Conservation (phyloP, 176 grass and related monocot species). For the Chloris gayana region DNA sequence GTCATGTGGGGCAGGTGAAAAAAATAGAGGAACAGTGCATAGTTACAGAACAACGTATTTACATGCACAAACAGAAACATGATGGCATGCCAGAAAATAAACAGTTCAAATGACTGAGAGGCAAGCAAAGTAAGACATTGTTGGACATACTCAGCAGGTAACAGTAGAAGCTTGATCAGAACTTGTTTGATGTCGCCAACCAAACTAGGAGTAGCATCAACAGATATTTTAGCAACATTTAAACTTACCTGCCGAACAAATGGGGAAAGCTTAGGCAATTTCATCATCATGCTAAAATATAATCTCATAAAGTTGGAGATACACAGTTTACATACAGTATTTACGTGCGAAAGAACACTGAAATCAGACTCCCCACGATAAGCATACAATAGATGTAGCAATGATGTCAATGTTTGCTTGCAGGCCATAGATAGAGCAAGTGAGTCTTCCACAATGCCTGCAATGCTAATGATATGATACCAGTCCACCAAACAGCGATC, state of each 20-base stretch:
- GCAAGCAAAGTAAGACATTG: slow-evolving; percentile 20
- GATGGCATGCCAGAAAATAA: slow-evolving; percentile 3
- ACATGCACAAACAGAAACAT: slow-evolving; percentile 3
- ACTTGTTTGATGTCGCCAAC: slow-evolving; percentile 63
- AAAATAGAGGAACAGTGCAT: slow-evolving; percentile 1
- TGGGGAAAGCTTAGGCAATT: slow-evolving; percentile 27
- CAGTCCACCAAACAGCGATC: slow-evolving; percentile 8
- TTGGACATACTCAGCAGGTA: slow-evolving; percentile 67
- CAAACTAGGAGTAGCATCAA: slow-evolving; percentile 74
- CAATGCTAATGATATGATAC: slow-evolving; percentile 38
- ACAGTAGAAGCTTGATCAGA: slow-evolving; percentile 75
- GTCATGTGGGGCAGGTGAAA: slow-evolving; percentile 3
- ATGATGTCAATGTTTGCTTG: slow-evolving; percentile 70
- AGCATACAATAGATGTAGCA: slow-evolving; percentile 69
- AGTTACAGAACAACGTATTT: slow-evolving; percentile 22
- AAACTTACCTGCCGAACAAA: slow-evolving; percentile 54
- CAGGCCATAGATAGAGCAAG: slow-evolving; percentile 66
- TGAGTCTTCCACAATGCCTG: slow-evolving; percentile 82
- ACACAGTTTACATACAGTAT: slow-evolving; percentile 55
- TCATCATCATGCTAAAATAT: not conserved
- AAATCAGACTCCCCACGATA: slow-evolving; percentile 66
- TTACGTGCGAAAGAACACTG: slow-evolving; percentile 76
- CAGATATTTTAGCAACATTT: slow-evolving; percentile 60
- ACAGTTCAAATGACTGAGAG: slow-evolving; percentile 28
- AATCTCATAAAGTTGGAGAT: slow-evolving; percentile 16